Conservation (phyloP, 192 early-diverging fungal genomes). For the Coemansia sp. region DNA sequence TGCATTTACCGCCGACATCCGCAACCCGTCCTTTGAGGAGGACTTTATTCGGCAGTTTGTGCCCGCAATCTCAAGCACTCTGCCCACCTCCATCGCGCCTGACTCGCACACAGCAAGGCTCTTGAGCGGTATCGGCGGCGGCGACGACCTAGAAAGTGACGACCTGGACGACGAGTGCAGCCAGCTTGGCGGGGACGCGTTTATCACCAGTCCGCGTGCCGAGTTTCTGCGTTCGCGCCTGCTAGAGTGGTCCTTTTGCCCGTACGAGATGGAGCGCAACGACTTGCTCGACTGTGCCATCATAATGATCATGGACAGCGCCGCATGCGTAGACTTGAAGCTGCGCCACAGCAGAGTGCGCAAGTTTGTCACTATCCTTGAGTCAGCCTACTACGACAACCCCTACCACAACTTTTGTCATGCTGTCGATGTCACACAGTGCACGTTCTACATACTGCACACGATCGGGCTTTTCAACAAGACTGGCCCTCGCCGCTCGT, state of each 20-base stretch:
- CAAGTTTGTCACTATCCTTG: constrained; percentile 45
- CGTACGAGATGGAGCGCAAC: constrained; percentile 60
- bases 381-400: constrained; percentile 61
- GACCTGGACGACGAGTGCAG: constrained; percentile 16
- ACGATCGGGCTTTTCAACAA: constrained; percentile 57
- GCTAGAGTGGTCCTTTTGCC: constrained; percentile 67
- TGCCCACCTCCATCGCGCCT: constrained; percentile 5
- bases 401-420: constrained; percentile 96
- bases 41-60: constrained; percentile 56
- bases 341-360: constrained; percentile 57
- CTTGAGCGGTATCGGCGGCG: neutral
- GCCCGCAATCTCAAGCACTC: constrained; percentile 39
- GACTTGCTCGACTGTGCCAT: constrained; percentile 67
- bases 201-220: constrained; percentile 32
- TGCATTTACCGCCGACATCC: constrained; percentile 36
- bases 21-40: constrained; percentile 48
- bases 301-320: constrained; percentile 66
- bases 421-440: constrained; percentile 92
- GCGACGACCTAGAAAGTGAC: constrained; percentile 14
- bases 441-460: constrained; percentile 78
- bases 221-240: constrained; percentile 56
- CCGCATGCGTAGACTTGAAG: constrained; percentile 56
- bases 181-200: constrained; percentile 7
- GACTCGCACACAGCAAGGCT: neutral
- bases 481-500: constrained; percentile 34